Conservation (phyloP, 371 early-diverging fungal genomes). For the Lichtheimia ramosa region DNA sequence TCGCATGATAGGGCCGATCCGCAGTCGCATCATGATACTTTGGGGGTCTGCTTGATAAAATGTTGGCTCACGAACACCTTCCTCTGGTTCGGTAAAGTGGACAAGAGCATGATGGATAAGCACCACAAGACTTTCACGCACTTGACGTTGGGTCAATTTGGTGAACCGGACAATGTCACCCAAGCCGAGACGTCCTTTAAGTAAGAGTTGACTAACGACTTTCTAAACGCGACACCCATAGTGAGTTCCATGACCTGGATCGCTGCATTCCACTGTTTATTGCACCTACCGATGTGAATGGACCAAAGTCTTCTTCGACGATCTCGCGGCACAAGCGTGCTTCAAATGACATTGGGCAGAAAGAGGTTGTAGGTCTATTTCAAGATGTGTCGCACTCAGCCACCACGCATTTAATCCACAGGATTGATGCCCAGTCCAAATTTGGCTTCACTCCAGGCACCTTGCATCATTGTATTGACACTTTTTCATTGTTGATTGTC, state of each 20-base stretch:
- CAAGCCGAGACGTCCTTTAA: constrained; percentile 46
- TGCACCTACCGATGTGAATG: constrained; percentile 35
- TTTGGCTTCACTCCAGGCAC: too few relatives aligned
- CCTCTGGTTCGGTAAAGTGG: constrained; percentile 55
- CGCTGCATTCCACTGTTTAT: too few relatives aligned
- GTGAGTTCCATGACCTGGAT: too few relatives aligned
- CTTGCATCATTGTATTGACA: too few relatives aligned
- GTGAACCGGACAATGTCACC: constrained; percentile 44
- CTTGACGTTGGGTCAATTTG: constrained; percentile 28
- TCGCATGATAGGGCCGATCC: constrained; percentile 67
- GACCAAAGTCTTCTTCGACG: constrained; percentile 46
- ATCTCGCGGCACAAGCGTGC: constrained; percentile 50
- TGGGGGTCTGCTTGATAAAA: constrained; percentile 64
- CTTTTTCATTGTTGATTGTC: too few relatives aligned
- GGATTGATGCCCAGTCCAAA: too few relatives aligned
- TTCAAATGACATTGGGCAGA: constrained; percentile 32
- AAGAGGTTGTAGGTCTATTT: not conserved
- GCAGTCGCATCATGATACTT: constrained; percentile 61
- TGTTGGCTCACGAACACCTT: constrained; percentile 58
- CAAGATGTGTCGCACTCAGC: not conserved
- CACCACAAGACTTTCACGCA: constrained; percentile 38
- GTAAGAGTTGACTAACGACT: constrained; percentile 37
- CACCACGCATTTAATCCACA: too few relatives aligned
- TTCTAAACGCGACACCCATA: constrained; percentile 16
- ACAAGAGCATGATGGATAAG: constrained; percentile 45